Evolutionary conservation across 2,329 filamentous ascomycete species (phyloP).

Genomic region (Colletotrichum orchidophilum): DNA sequence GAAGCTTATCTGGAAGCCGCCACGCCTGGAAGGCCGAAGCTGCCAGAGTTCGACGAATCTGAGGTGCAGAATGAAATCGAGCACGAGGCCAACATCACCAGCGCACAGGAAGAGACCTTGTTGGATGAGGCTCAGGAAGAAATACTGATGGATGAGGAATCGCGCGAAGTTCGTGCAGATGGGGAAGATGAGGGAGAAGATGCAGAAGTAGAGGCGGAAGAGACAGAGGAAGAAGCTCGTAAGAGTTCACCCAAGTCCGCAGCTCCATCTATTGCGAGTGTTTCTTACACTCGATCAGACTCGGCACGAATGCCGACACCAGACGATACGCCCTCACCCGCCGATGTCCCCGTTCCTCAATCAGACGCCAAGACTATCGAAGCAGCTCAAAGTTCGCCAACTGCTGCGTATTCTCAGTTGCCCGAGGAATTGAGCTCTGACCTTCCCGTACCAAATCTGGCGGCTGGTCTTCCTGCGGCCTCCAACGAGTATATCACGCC

Average conservation of each 20-base stretch:
- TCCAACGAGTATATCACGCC: slow-evolving; percentile 44
- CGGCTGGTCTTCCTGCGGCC: slow-evolving; percentile 6
- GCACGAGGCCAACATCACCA: not conserved
- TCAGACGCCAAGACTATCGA: slow-evolving; percentile 31
- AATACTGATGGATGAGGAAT: not conserved
- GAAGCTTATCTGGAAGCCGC: slow-evolving; percentile 60
- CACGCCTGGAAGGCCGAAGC: slow-evolving; percentile 49
- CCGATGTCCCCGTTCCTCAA: slow-evolving; percentile 19
- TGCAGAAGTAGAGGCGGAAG: slow-evolving; percentile 16
- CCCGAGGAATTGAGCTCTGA: slow-evolving; percentile 16
- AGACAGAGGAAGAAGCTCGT: slow-evolving; percentile 25
- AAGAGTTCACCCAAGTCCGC: slow-evolving; percentile 22
- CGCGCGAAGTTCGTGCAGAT: no score
- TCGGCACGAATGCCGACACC: slow-evolving; percentile 61
- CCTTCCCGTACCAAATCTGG: slow-evolving; percentile 19
- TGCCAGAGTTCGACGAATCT: slow-evolving; percentile 13
- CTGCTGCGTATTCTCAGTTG: not conserved
- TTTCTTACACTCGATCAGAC: slow-evolving; percentile 47
- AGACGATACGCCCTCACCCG: slow-evolving; percentile 59
- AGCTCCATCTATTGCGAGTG: slow-evolving; percentile 42
- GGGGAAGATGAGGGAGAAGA: slow-evolving; percentile 8
- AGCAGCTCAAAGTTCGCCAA: slow-evolving; percentile 12
- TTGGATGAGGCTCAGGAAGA: not conserved
- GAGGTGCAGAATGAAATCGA: slow-evolving; percentile 12
- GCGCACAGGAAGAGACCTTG: not conserved